Evolutionary conservation across 371 early-diverging fungal species (phyloP), one percentile per base, ranked within the genome.

Genomic region (Rozella allomycis): DNA sequence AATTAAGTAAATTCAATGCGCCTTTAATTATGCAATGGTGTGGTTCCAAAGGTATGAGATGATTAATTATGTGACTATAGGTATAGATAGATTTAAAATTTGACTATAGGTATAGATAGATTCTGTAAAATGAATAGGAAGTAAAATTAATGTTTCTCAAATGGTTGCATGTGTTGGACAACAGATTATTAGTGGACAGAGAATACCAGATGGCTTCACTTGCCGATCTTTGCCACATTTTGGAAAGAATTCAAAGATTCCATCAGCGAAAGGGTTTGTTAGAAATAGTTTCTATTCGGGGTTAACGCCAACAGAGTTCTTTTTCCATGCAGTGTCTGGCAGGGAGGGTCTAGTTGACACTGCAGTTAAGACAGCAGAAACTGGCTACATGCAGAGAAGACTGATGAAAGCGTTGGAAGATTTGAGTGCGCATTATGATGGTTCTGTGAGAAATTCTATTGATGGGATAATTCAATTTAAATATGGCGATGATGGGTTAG

Each of bases 151-250:
- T 65, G 94, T 97, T 25, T 88, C 85, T 18, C 99, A 99, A 57
- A 97, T 99, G 97, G 85, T 93, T 43, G 93, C 96, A 38, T 91
- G 91, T 77, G 97, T 99, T 42, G 99, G 98, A 45, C 99, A 99
- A 59, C 98, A 97, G 50, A 88, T 91, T 68, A 83, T 99, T 45
- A 76, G 72, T 43, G 91, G 96, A 35, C 74, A 61, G 38, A 83
- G 99, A 67, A 85, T 99, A 44, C 83, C 90, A 14, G 68, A 90
- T 51, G 97, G 97, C 33, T 96, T 97, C 58, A 74, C 76, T 27
- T 82, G 88, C 53, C 74, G 99, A 44, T 78, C 93, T 1, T 57
- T 99, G 37, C 98, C 99, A 11, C 96, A 91, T 51, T 97, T 96
- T 52, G 60, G 74, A 33, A 83, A 80, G 44, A 67, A 82, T 38